Base-by-base conservation (phyloP, 2,329 filamentous ascomycete genomes). In the Xylariaceae sp. region DNA sequence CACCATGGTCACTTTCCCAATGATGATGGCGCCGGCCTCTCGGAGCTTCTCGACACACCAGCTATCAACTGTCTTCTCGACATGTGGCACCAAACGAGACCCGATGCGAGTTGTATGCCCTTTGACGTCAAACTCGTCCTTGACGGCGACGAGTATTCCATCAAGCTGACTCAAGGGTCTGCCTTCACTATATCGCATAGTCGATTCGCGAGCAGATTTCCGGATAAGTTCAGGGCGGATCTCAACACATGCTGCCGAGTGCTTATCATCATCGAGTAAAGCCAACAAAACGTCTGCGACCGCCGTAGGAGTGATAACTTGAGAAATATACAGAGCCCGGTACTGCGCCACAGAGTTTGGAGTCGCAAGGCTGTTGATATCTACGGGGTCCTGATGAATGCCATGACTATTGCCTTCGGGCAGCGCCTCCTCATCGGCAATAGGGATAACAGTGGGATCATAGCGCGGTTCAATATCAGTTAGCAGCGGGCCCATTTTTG, bases 1-100 rank as follows among this genome's bases (percentile, higher is more conserved):
- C 65, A 90, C 87, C 88, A 92, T 90, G 10, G 79, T 86, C 1
- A 82, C 77, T 71, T 89, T 90, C 13, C 88, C 88, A 6, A 91
- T 72, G 18, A 90, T 73, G 13, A 93, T 74, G 1, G 81, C 87
- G 1, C 89, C 89, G 0, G 85, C 83, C 50, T 89, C 84, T 62
- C 87, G 77, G 63, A 87, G 81, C 66, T 86, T 84, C 64, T 78
- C 76, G 9, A 90, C 84, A 62, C 83, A 87, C 86, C 87, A 92
- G 16, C 81, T 82, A 0, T 86, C 89, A 17, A 66, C 66, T 17
- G 64, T 60, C 13, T 67, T 67, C 1, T 78, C 65, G 1, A 48
- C 48, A 31, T 57, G 51, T 6, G 72, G 71, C 12, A 73, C 41
- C 38, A 45, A 28, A 17, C 12, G 14, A 10, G 82, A 83, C 7